Evolutionary conservation across 441 rosid genomes (phyloP).

Genomic region (Capsella rubella): DNA sequence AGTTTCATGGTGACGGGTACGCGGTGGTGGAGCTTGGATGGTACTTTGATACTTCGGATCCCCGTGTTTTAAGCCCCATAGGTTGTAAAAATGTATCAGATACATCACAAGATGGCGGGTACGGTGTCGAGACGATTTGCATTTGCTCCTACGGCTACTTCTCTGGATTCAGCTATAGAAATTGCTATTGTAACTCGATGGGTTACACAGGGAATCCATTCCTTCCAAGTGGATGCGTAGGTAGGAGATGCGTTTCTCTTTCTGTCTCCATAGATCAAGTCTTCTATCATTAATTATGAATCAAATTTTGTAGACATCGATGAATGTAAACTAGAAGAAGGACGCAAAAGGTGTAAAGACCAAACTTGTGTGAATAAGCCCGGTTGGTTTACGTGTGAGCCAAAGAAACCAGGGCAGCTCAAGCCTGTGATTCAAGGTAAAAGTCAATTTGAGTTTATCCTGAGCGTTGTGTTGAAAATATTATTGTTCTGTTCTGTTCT

Average conservation of each 20-base stretch:
- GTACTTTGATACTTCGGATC: slow-evolving; percentile 37
- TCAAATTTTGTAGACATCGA: slow-evolving; percentile 29
- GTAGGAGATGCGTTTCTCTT: slow-evolving; percentile 31
- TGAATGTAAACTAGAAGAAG: slow-evolving; percentile 30
- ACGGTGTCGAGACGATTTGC: neutral
- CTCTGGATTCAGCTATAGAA: slow-evolving; percentile 38
- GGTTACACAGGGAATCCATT: slow-evolving; percentile 57
- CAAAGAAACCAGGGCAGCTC: slow-evolving; percentile 19
- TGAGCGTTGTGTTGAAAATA: neutral
- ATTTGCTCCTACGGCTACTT: slow-evolving; percentile 33
- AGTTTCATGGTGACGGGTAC: slow-evolving; percentile 28
- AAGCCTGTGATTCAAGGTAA: slow-evolving; percentile 38
- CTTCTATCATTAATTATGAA: neutral
- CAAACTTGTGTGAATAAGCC: slow-evolving; percentile 24
- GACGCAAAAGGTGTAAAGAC: slow-evolving; percentile 16
- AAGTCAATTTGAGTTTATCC: neutral
- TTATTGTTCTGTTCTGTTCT: neutral
- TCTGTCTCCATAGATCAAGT: neutral
- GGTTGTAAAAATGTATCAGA: slow-evolving; percentile 34
- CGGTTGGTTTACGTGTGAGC: slow-evolving; percentile 5
- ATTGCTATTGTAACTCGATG: slow-evolving; percentile 40
- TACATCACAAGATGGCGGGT: neutral
- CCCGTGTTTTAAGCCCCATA: slow-evolving; percentile 12
- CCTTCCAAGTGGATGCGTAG: slow-evolving; percentile 51
- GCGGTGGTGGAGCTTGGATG: slow-evolving; percentile 41